phyloP scores from a whole-genome alignment of 2,329 filamentous ascomycete genomes.

The Diaporthe capsici region DNA sequence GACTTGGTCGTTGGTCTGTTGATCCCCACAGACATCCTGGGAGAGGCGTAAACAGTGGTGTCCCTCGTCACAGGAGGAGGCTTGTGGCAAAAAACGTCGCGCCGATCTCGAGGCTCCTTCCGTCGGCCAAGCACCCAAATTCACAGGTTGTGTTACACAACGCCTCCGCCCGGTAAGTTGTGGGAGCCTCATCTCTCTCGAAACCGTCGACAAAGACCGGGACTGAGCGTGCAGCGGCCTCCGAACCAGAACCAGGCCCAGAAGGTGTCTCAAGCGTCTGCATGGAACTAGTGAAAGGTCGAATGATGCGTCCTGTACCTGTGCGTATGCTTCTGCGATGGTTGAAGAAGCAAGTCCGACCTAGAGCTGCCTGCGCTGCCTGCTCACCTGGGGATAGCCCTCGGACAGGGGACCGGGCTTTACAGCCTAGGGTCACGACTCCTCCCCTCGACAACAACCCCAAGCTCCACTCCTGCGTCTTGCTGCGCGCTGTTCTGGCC shows the following conservation, averaged over 20 bases:
- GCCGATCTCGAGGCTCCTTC: constrained; percentile 11
- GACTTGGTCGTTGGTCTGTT: not conserved
- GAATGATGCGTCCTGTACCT: constrained; percentile 15
- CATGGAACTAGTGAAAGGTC: constrained; percentile 28
- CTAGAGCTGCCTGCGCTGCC: not conserved
- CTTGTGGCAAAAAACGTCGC: constrained; percentile 20
- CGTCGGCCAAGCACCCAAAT: constrained; percentile 1
- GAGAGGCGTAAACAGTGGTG: not conserved
- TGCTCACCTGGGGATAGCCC: not conserved
- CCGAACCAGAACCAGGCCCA: not conserved
- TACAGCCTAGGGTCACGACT: constrained; percentile 36
- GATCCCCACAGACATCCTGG: constrained; percentile 4
- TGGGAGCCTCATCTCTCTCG: constrained; percentile 15
- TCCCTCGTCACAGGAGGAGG: not conserved
- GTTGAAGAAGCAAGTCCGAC: not conserved
- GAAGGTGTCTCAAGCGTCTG: not conserved
- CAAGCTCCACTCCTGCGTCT: constrained; percentile 52
- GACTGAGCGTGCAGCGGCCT: not conserved
- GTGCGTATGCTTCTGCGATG: constrained; percentile 5
- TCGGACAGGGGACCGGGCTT: constrained; percentile 25
- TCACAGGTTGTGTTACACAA: constrained; percentile 1
- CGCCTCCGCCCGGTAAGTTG: not conserved
- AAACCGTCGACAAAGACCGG: not conserved
- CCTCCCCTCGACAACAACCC: constrained; percentile 51
- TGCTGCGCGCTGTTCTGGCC: constrained; percentile 43